These are phyloP conservation scores for Huiozyma sinensis DNA, from an alignment of 805 yeast genomes.

Conservation along the genomic window DNA sequence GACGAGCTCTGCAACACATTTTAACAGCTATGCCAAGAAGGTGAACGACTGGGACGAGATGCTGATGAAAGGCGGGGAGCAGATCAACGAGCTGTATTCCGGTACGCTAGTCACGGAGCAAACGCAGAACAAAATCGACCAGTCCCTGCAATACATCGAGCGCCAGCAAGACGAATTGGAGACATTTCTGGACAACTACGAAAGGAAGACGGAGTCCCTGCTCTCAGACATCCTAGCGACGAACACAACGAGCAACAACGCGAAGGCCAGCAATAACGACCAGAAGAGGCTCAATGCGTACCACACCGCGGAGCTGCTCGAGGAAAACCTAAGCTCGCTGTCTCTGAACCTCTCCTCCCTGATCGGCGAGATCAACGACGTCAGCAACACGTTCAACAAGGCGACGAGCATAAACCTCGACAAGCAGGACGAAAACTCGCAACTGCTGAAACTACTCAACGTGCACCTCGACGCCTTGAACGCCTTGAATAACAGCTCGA, in stretches of 20 bases:
- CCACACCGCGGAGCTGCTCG: constrained; percentile 73
- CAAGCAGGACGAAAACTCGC: constrained; percentile 36
- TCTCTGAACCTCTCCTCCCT: constrained; percentile 68
- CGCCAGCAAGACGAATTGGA: constrained; percentile 91
- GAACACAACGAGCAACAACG: constrained; percentile 17
- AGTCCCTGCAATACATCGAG: constrained; percentile 72
- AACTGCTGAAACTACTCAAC: constrained; percentile 71
- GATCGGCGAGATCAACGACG: constrained; percentile 72
- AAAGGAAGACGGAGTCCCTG: constrained; percentile 32
- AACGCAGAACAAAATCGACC: constrained; percentile 77
- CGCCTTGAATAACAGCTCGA: constrained; percentile 72
- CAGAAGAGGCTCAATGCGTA: constrained; percentile 86
- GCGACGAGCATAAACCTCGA: constrained; percentile 32
- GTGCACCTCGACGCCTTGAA: constrained; percentile 83
- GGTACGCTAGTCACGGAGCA: constrained; percentile 78
- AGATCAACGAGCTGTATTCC: constrained; percentile 63
- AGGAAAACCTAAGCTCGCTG: constrained; percentile 66
- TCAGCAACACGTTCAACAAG: constrained; percentile 69
- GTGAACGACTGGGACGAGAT: constrained; percentile 80
- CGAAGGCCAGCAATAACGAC: constrained; percentile 38
- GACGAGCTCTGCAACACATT: constrained; percentile 59
- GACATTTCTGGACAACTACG: constrained; percentile 68
- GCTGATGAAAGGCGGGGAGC: constrained; percentile 76
- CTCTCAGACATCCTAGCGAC: constrained; percentile 29
- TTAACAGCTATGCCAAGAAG: constrained; percentile 61